Conservation (phyloP, 2,329 filamentous ascomycete species). For the Cladosporium colombiae region DNA sequence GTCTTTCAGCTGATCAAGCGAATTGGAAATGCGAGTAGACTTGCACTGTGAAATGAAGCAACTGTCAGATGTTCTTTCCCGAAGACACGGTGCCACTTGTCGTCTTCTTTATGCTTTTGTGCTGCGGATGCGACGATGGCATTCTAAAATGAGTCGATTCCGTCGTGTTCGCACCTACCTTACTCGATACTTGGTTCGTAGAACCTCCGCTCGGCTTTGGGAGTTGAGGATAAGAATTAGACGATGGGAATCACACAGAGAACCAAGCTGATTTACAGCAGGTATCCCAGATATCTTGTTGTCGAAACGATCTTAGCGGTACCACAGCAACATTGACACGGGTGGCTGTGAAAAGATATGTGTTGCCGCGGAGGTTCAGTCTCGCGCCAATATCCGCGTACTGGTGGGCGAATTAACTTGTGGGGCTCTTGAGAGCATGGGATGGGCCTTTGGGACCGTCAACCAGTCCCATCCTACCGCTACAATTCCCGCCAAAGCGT, state of each 20-base stretch:
- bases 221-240: not conserved
- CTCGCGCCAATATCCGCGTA: not conserved
- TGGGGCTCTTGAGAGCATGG: not conserved
- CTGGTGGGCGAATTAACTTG: not conserved
- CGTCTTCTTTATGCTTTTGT: not conserved
- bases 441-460: not conserved
- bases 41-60: not conserved
- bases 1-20: not conserved
- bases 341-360: not conserved
- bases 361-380: not conserved
- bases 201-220: not conserved
- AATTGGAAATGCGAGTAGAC: not conserved
- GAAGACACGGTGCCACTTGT: not conserved
- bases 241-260: not conserved
- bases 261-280: not conserved
- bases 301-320: not conserved
- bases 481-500: not conserved
- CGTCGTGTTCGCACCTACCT: not conserved
- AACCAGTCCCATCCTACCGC: not conserved
- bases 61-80: not conserved
- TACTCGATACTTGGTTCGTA: not conserved
- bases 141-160: not conserved
- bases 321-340: not conserved
- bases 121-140: not conserved
- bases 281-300: not conserved